Base-by-base conservation (phyloP, 169 alveolate genomes). In the Eimeria necatrix region DNA sequence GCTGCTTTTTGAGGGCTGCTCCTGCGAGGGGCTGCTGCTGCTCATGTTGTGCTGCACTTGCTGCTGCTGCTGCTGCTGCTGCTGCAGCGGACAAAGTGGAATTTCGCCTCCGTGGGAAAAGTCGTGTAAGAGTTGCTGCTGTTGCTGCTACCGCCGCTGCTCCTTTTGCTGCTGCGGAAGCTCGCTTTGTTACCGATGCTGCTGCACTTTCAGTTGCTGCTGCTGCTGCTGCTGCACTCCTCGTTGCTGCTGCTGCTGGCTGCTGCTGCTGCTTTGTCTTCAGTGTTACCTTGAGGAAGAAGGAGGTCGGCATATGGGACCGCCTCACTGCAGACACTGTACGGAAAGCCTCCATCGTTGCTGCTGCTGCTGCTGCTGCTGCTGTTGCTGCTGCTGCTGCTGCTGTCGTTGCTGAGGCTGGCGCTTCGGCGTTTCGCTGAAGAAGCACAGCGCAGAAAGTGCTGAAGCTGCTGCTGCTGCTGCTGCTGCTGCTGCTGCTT, bases 21-120 rank as follows among this genome's bases (percentile, higher is more conserved):
- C 5, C n/a, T 20, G 73, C 22, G n/a, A 12, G 4, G 73, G 73
- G 22, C 4, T 60, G 73, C 12, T 9, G 81, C 49, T 32, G 32
- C 81, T 2, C 81, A 56, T 56, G 64, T 14, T 56, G 64, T 56
- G 64, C 9, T 24, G 46, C 81, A 9, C 20, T 32, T 76, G 87
- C 61, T 93, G 71, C 64, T 74, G 46, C 88, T 52, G 53, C 49
- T 59, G 84, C 59, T 71, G 49, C 86, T 92, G 81, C 73, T 53
- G 71, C 92, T 81, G 24, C 89, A 73, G 84, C 97, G 95, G 78
- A 98, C 99, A 32, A 97, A 96, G 91, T 98, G 97, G 87, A 95
- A 98, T 24, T 96, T 98, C 81, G 98, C 97, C 16, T 98, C 99
- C 41, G 98, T 97, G 93, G 99, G 99, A 5, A 95, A 98, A 61